Evolutionary conservation across 1,139 yeast genomes (phyloP).

Genomic region (Scheffersomyces insectosa): DNA sequence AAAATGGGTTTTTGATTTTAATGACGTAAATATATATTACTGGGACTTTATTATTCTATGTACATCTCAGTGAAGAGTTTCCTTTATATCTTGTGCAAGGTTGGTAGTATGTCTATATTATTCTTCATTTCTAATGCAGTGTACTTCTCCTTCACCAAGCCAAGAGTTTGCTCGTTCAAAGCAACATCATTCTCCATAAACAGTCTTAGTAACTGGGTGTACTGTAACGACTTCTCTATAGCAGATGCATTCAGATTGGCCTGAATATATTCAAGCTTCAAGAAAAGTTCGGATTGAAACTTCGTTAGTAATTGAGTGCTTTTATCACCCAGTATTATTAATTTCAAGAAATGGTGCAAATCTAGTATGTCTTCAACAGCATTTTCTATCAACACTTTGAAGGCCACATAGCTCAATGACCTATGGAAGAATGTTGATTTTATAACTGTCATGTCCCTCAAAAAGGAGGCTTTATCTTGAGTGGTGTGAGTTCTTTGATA

Average conservation of each 20-base stretch:
- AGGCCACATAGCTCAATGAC: constrained; percentile 17
- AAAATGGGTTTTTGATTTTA: too few species aligned
- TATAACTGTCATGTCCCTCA: constrained; percentile 27
- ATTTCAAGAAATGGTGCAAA: constrained; percentile 30
- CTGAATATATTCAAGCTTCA: constrained; percentile 17
- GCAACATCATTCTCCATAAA: constrained; percentile 11
- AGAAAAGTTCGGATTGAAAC: constrained; percentile 11
- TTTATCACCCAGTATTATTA: constrained; percentile 14
- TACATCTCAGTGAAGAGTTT: too few species aligned
- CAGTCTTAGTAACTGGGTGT: constrained; percentile 19
- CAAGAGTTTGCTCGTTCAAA: constrained; percentile 9
- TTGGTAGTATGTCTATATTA: neutral
- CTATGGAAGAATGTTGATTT: constrained; percentile 34
- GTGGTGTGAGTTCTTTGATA: constrained; percentile 8
- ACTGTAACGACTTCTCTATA: constrained; percentile 14
- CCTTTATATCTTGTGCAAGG: too few species aligned
- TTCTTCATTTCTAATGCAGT: constrained; percentile 1
- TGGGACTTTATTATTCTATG: too few species aligned
- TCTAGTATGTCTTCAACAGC: constrained; percentile 27
- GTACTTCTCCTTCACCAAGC: constrained; percentile 1
- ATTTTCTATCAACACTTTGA: constrained; percentile 23
- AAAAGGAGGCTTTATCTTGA: constrained; percentile 6
- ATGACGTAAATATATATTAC: too few species aligned
- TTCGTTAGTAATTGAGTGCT: constrained; percentile 12
- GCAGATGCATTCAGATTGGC: constrained; percentile 5